Evolutionary conservation across 768 basidiomycete genomes (phyloP).

Genomic region (Naganishia onofrii): DNA sequence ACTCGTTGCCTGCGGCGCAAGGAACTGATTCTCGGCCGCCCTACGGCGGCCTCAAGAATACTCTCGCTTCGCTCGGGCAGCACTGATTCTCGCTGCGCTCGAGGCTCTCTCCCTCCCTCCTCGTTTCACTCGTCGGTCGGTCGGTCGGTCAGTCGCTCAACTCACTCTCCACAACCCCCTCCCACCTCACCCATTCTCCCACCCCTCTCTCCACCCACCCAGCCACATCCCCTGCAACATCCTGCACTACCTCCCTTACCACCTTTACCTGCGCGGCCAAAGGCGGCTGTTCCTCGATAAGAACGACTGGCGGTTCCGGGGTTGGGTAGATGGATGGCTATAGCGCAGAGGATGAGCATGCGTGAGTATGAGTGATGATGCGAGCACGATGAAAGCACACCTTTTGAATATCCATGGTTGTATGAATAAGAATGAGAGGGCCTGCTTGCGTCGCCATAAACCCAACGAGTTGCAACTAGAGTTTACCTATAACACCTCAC

Average conservation of each 20-base stretch:
- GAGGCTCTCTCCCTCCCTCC: too few species aligned
- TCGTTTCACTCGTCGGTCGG: background rate
- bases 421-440: too few species aligned
- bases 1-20: too few species aligned
- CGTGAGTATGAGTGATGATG: background rate
- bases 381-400: background rate
- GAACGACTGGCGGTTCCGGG: slow-evolving; percentile 62
- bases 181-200: slow-evolving; percentile 78
- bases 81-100: background rate
- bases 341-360: background rate
- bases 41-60: background rate
- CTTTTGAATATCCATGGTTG: slow-evolving; percentile 1
- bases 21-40: background rate
- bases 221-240: slow-evolving; percentile 62
- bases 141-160: too few species aligned
- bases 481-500: too few species aligned
- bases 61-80: too few species aligned
- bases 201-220: slow-evolving; percentile 69
- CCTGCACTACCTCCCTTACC: slow-evolving; percentile 63
- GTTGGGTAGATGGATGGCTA: slow-evolving; percentile 82
- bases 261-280: slow-evolving; percentile 75
- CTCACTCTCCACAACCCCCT: slow-evolving; percentile 78
- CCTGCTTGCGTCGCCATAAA: too few species aligned
- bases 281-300: slow-evolving; percentile 70
- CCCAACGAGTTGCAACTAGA: background rate